Base-by-base conservation (phyloP, 1,284 basidiomycete species). In the Sparassis latifolia region DNA sequence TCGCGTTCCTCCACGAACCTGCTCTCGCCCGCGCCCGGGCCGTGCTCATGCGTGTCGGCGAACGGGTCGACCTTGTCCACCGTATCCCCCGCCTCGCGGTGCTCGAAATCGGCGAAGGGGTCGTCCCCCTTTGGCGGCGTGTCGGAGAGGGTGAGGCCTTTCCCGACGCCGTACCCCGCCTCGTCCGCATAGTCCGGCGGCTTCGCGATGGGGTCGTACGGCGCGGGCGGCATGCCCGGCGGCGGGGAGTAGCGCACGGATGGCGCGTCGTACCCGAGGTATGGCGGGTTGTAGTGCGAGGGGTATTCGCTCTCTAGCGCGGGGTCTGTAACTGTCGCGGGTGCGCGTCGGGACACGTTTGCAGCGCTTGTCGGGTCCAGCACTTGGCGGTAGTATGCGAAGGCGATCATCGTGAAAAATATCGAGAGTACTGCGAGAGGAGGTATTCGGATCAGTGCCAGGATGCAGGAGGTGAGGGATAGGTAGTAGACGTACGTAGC, bases 361-460 rank as follows among this genome's bases (percentile, higher is more conserved):
- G 55, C 71, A 48, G 63, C 63, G 29, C 70, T 72, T 4, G 66
- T 58, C 0, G 88, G 86, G 63, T 91, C 85, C 32, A 79, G 72
- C 6, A 80, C 62, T 68, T 92, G 89, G 29, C 81, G 79, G 63
- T 85, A 83, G 69, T 82, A 92, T 6, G 74, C 72, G 60, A 84
- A 83, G 1, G 80, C 77, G 55, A 86, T 65, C 46, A 76, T 58
- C 37, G 78, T 73, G 71, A 89, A 87, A 48, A 88, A 62, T 27
- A 72, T 55, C 49, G 81, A 71, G 39, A 82, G 59, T 45, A 78
- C 79, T 82, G 51, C 31, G 48, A 41, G 48, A 51, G 38, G 20
- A 48, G 52, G 52, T 1, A 43, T 44, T 35, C 42, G 31, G 41
- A 32, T 35, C 20, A 20, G 20, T 32, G 45, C 1, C 39, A 42